A percentile compares a stretch with the other conserved stretches of the same genome.
phyloP scores from a whole-genome alignment of 257 asterid species.

The Parsonsia alboflavescens region DNA sequence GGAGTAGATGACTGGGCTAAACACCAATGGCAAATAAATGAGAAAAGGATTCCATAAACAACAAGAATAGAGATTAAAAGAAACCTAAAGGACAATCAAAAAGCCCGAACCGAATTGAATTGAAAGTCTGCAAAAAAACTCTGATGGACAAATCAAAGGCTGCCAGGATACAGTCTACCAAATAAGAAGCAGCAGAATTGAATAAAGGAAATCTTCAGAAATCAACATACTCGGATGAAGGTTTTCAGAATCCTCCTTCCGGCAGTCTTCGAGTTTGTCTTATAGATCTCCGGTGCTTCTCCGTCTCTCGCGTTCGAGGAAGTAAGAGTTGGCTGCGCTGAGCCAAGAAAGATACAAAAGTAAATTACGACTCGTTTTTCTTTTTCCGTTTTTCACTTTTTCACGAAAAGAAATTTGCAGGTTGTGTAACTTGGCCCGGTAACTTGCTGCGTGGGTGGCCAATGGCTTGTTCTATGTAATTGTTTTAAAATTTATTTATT shows the following conservation, averaged over 20 bases:
- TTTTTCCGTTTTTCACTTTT: neutral
- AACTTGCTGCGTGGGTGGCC: too few species aligned
- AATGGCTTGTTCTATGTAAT: too few species aligned
- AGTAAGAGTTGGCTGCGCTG: constrained; percentile 2
- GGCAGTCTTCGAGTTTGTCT: neutral
- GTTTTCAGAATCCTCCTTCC: neutral
- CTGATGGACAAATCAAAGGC: neutral
- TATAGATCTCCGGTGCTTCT: constrained; percentile 3
- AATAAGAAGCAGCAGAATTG: neutral
- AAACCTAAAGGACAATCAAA: neutral
- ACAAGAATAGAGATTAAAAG: neutral
- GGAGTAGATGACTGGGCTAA: neutral
- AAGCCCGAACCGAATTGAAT: neutral
- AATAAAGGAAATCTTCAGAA: neutral
- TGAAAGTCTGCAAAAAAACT: neutral
- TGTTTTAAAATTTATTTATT: too few species aligned
- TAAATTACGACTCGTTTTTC: accelerated
- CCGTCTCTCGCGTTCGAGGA: neutral
- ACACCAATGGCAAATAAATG: neutral
- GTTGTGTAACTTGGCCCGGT: neutral
- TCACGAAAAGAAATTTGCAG: neutral
- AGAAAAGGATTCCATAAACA: neutral
- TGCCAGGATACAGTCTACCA: neutral
- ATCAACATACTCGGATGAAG: neutral
- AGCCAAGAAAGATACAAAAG: neutral